These are phyloP conservation scores for Cryptococcus floricola DNA, from an alignment of 1,284 basidiomycete genomes.

Conservation along the genomic window DNA sequence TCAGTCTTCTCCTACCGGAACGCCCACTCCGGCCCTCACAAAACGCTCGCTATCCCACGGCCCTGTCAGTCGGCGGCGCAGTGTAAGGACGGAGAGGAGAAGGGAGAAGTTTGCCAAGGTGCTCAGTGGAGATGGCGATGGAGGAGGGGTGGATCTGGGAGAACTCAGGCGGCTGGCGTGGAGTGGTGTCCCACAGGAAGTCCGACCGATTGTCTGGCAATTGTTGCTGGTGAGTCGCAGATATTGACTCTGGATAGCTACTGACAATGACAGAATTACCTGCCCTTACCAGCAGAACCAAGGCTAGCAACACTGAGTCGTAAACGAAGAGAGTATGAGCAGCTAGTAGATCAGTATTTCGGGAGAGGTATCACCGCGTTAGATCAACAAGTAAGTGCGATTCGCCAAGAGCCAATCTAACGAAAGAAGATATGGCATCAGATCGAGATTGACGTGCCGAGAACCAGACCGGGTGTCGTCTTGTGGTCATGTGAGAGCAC, in stretches of 20 bases:
- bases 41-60: slow-evolving; percentile 13
- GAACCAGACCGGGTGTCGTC: slow-evolving; percentile 83
- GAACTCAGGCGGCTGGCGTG: slow-evolving; percentile 88
- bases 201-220: slow-evolving; percentile 92
- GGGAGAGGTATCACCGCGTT: slow-evolving; percentile 72
- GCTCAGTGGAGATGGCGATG: slow-evolving; percentile 28
- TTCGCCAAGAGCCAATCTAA: neutral
- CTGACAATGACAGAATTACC: slow-evolving; percentile 67
- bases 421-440: slow-evolving; percentile 82
- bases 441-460: slow-evolving; percentile 92
- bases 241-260: neutral
- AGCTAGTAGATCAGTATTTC: slow-evolving; percentile 88
- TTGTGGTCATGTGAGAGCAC: slow-evolving; percentile 85
- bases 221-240: slow-evolving; percentile 70
- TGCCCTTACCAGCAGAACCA: slow-evolving; percentile 77
- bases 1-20: slow-evolving; percentile 7
- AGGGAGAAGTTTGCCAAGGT: slow-evolving; percentile 44
- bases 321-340: slow-evolving; percentile 88
- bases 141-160: slow-evolving; percentile 51
- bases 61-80: slow-evolving; percentile 60
- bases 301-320: slow-evolving; percentile 72
- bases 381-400: slow-evolving; percentile 62
- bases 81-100: slow-evolving; percentile 50
- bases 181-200: slow-evolving; percentile 84
- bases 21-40: slow-evolving; percentile 12